Evolutionary conservation across 192 early-diverging fungal genomes (phyloP).

Genomic region (Backusella mclennaniae): DNA sequence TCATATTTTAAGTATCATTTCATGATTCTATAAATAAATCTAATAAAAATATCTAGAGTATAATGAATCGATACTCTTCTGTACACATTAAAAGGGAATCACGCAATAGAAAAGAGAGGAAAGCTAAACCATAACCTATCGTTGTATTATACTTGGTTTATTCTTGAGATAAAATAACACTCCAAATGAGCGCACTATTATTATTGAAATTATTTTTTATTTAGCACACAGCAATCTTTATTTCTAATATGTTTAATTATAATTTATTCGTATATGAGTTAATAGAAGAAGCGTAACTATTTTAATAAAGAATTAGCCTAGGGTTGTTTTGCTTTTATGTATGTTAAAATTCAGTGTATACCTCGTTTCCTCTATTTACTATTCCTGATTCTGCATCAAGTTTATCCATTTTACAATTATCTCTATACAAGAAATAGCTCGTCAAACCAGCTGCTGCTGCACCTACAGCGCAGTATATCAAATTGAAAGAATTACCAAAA

Average conservation of each 20-base stretch:
- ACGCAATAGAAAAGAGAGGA: no score
- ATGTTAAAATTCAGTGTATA: neutral
- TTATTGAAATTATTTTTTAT: no score
- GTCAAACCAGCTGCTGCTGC: conserved; percentile 2
- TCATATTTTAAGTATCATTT: no score
- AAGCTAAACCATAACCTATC: no score
- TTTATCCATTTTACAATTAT: neutral
- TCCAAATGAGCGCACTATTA: no score
- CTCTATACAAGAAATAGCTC: conserved; percentile 17
- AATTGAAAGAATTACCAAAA: conserved; percentile 26
- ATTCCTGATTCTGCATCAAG: neutral
- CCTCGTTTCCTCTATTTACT: neutral
- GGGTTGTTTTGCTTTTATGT: neutral
- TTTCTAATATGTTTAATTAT: neutral
- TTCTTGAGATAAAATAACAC: no score
- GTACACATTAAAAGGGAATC: no score
- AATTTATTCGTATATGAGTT: neutral
- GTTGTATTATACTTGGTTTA: no score
- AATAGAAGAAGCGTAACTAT: neutral
- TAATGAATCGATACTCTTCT: no score
- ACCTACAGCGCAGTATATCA: neutral
- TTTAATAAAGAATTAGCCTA: neutral
- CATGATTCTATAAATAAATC: no score
- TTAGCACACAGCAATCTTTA: neutral
- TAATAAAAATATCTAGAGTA: no score